Percentiles rank a stretch among this genome's conserved stretches.
Evolutionary conservation across 306 rosid genomes (phyloP).

Genomic region (Glycine soja): DNA sequence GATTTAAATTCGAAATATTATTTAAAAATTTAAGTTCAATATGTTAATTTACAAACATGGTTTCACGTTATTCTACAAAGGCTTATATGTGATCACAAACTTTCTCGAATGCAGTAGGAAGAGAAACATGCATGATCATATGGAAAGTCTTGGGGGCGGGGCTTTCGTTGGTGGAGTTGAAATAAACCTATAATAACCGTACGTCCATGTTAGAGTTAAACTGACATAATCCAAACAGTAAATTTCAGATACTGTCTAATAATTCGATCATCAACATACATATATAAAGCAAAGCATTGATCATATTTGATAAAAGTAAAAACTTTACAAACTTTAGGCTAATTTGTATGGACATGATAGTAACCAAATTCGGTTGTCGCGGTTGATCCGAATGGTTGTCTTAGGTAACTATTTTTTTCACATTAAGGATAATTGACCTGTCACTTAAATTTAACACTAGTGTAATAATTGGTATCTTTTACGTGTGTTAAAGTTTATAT

Average conservation of each 20-base stretch:
- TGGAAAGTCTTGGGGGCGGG: neutral
- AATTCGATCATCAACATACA: conserved; percentile 22
- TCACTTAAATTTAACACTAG: neutral
- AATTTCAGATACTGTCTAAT: neutral
- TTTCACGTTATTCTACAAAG: no score
- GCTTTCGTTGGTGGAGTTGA: neutral
- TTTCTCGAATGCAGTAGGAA: neutral
- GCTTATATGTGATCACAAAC: neutral
- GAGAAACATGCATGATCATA: neutral
- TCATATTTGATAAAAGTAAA: conserved; percentile 2
- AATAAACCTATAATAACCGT: neutral
- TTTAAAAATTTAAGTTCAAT: no score
- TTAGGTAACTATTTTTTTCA: neutral
- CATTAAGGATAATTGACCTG: no score
- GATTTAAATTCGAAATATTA: no score
- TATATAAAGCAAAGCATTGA: conserved; percentile 17
- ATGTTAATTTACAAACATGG: no score
- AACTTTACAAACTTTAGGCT: conserved; percentile 38
- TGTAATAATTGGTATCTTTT: neutral
- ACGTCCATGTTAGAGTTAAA: neutral
- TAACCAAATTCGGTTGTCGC: neutral
- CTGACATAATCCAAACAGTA: conserved; percentile 9
- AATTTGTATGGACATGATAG: conserved; percentile 37
- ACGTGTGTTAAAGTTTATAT: neutral
- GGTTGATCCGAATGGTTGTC: neutral